Conservation (phyloP, 2,329 filamentous ascomycete genomes). For the Parafenestella ontariensis region DNA sequence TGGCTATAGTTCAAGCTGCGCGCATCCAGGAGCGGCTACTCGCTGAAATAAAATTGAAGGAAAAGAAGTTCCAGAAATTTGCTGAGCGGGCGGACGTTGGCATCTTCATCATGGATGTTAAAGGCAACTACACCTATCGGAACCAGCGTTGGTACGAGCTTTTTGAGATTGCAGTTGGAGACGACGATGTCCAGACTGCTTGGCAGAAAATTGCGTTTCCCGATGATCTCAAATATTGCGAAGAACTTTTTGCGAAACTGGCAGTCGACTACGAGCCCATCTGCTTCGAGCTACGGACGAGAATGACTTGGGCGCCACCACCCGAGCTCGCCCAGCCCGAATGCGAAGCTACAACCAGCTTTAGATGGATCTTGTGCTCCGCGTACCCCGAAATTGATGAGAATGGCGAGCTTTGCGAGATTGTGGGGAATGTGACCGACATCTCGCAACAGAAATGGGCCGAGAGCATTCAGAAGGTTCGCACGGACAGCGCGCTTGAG, state of each 20-base stretch:
- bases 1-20: conserved; percentile 41
- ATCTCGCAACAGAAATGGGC: conserved; percentile 49
- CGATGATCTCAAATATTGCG: conserved; percentile 45
- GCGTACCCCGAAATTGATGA: conserved; percentile 35
- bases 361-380: conserved; percentile 41
- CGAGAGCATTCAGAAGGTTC: conserved; percentile 42
- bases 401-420: conserved; percentile 33
- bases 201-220: conserved; percentile 36
- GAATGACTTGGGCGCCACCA: conserved; percentile 43
- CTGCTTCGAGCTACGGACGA: conserved; percentile 49
- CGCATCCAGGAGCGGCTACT: conserved; percentile 43
- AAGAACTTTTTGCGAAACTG: conserved; percentile 39
- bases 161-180: conserved; percentile 27
- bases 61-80: conserved; percentile 49
- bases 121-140: conserved; percentile 48
- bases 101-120: conserved; percentile 49
- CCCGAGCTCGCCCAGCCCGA: conserved; percentile 20
- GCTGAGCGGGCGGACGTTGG: conserved; percentile 50
- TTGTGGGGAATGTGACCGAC: conserved; percentile 47
- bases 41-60: conserved; percentile 43
- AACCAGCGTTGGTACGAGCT: conserved; percentile 52
- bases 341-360: conserved; percentile 18
- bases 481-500: conserved; percentile 39
- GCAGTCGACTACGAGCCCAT: conserved; percentile 41
- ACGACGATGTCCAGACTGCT: conserved; percentile 25